Evolutionary conservation across 2,329 filamentous ascomycete species (phyloP).

Genomic region (Colletotrichum acutatum): DNA sequence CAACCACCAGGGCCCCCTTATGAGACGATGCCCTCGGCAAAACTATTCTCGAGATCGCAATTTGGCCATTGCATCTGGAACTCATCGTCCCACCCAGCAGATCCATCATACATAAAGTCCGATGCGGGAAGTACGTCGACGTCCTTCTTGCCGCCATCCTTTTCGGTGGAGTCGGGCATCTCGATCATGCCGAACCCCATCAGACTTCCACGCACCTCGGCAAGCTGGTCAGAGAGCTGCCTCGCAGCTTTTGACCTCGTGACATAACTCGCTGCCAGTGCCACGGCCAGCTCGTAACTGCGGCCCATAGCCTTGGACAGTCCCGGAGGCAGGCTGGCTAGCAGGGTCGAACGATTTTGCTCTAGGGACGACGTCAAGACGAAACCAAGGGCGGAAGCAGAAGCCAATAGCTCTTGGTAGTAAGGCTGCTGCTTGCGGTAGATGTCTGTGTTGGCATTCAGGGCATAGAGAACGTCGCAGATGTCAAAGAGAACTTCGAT

Average conservation of each 20-base stretch:
- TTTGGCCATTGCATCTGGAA: not conserved
- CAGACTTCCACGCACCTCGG: not conserved
- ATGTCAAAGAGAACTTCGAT: slow-evolving; percentile 8
- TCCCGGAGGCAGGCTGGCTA: not conserved
- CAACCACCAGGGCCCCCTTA: not conserved
- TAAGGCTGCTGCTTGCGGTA: slow-evolving; percentile 10
- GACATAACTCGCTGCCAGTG: not conserved
- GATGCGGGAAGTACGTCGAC: not conserved
- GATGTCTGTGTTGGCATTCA: slow-evolving; percentile 6
- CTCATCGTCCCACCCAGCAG: not conserved
- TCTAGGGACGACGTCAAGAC: not conserved
- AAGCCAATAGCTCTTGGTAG: not conserved
- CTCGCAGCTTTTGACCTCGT: not conserved
- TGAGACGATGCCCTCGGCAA: not conserved
- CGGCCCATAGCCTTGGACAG: not conserved
- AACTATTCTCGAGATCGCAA: not conserved
- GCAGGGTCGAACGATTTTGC: not conserved
- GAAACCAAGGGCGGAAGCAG: not conserved
- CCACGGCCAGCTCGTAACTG: not conserved
- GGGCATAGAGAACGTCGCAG: not conserved
- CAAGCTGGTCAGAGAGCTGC: not conserved
- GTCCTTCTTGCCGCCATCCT: not conserved
- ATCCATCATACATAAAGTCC: not conserved
- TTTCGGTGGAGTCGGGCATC: not conserved
- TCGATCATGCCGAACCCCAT: not conserved